Evolutionary conservation across 192 early-diverging fungal species (phyloP).

Genomic region (Entomortierella chlamydospora): DNA sequence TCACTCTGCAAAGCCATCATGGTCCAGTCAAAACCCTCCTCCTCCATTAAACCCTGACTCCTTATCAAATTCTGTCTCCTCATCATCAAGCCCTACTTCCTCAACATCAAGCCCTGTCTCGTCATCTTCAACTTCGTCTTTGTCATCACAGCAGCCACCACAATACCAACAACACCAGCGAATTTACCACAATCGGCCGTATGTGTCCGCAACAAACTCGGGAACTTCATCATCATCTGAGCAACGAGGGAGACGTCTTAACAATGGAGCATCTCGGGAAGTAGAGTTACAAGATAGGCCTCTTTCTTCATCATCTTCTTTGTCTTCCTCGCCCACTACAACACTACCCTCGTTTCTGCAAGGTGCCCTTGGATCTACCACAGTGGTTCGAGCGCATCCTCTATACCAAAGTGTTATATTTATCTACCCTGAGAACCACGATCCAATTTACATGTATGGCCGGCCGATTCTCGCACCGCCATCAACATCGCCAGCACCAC

Average conservation of each 20-base stretch:
- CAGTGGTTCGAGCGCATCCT: conserved; percentile 32
- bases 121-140: background rate
- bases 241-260: background rate
- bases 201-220: background rate
- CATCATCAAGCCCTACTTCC: background rate
- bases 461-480: conserved; percentile 19
- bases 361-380: background rate
- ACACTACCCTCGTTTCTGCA: conserved; percentile 21
- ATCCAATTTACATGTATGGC: conserved; percentile 41
- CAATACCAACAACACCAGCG: background rate
- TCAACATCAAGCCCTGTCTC: background rate
- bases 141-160: background rate
- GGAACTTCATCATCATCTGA: background rate
- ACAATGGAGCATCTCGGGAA: background rate
- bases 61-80: conserved; percentile 3
- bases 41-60: conserved; percentile 7
- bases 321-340: background rate
- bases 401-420: conserved; percentile 29
- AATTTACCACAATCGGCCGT: background rate
- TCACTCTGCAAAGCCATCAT: conserved; percentile 47
- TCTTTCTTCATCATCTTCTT: background rate
- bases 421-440: conserved; percentile 41
- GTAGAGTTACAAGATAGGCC: background rate
- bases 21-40: conserved; percentile 18
- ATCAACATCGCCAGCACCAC: background rate